A percentile compares a stretch with the other conserved stretches of the same genome.
Conservation (phyloP, 768 basidiomycete species). For the Cubamyces sp. region DNA sequence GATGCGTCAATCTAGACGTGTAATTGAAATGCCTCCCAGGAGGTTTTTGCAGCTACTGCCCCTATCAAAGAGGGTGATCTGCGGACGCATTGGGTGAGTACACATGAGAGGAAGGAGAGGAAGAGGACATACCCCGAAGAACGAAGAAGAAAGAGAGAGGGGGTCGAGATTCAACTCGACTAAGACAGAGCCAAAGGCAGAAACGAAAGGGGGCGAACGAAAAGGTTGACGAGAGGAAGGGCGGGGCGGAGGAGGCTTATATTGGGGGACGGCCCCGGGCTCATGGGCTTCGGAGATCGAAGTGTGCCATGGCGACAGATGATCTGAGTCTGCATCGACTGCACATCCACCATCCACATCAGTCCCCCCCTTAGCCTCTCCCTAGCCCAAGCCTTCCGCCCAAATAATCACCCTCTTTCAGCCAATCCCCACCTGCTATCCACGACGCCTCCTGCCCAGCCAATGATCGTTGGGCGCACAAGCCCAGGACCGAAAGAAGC, state of each 20-base stretch:
- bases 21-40: slow-evolving; percentile 53
- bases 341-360: slow-evolving; percentile 13
- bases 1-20: slow-evolving; percentile 31
- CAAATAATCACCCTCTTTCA: not conserved
- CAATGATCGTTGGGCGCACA: not conserved
- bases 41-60: slow-evolving; percentile 56
- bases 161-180: slow-evolving; percentile 74
- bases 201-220: slow-evolving; percentile 38
- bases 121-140: slow-evolving; percentile 31
- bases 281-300: slow-evolving; percentile 20
- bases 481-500: not conserved
- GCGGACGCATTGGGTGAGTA: slow-evolving; percentile 13
- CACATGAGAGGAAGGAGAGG: not conserved
- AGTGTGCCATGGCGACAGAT: slow-evolving; percentile 28
- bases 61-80: slow-evolving; percentile 81
- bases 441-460: not conserved
- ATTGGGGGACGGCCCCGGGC: slow-evolving; percentile 7
- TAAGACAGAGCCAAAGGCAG: slow-evolving; percentile 40
- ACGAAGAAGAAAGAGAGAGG: slow-evolving; percentile 50
- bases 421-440: slow-evolving; percentile 1
- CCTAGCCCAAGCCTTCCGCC: slow-evolving; percentile 6
- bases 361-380: slow-evolving; percentile 10
- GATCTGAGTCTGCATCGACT: no score
- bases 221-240: slow-evolving; percentile 32
- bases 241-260: slow-evolving; percentile 18